Conservation (phyloP, 163 green algal species). For the Chloroidium sp. region DNA sequence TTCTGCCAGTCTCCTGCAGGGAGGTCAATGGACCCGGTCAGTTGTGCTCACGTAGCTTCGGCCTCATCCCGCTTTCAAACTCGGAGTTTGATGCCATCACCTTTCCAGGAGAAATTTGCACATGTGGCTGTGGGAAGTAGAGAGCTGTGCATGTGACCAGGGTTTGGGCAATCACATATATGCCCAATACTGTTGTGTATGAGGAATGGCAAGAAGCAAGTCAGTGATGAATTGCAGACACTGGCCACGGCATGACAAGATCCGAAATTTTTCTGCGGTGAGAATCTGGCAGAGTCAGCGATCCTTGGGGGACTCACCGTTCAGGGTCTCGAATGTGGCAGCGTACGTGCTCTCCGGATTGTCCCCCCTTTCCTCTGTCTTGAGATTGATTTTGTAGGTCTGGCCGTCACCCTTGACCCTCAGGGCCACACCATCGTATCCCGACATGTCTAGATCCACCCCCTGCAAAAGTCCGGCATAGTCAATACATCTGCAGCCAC, state of each 20-base stretch:
- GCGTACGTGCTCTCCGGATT: constrained; percentile 73
- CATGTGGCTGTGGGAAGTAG: too few species aligned
- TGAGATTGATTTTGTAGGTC: constrained; percentile 86
- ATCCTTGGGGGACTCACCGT: background rate
- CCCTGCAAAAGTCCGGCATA: background rate
- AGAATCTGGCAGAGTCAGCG: too few species aligned
- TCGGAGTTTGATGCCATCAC: too few species aligned
- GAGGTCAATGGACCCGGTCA: background rate
- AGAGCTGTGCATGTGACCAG: too few species aligned
- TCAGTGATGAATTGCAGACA: too few species aligned
- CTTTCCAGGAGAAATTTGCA: too few species aligned
- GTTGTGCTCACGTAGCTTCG: background rate
- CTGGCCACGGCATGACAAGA: too few species aligned
- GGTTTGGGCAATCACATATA: too few species aligned
- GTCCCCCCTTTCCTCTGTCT: constrained; percentile 59
- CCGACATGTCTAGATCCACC: constrained; percentile 38
- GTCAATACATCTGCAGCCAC: too few species aligned
- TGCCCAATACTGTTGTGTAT: too few species aligned
- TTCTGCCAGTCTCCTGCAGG: constrained; percentile 52
- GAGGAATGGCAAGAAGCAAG: too few species aligned
- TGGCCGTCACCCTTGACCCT: constrained; percentile 62
- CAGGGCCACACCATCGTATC: constrained; percentile 65
- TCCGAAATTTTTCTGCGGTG: too few species aligned
- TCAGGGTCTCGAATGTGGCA: constrained; percentile 63
- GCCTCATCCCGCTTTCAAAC: background rate